A percentile compares a stretch with the other conserved stretches of the same genome.
Conservation (phyloP, 208 protist genomes). For the Acanthamoeba lenticulata region DNA sequence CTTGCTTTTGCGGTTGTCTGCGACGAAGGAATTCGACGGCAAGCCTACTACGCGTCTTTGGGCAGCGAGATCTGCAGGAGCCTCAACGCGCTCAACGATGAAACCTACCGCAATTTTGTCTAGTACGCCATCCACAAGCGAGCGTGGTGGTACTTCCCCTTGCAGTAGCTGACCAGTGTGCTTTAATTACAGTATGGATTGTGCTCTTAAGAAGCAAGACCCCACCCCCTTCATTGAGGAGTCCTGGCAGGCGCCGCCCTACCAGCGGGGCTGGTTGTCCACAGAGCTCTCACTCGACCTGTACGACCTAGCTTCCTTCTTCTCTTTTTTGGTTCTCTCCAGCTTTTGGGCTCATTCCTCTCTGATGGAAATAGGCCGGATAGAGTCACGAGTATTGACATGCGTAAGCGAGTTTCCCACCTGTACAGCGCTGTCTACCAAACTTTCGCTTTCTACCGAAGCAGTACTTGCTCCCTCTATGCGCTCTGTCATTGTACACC, state of each 20-base stretch:
- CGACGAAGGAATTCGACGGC: not conserved
- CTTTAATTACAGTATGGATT: not conserved
- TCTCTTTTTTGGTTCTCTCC: not conserved
- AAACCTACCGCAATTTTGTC: not conserved
- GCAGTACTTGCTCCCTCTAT: not conserved
- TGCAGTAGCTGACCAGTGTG: not conserved
- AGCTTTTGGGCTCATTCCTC: not conserved
- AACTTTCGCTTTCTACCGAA: not conserved
- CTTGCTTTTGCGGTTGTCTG: no score
- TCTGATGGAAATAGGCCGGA: not conserved
- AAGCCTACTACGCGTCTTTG: not conserved
- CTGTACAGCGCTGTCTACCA: not conserved
- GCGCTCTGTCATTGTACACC: no score
- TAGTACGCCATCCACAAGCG: not conserved
- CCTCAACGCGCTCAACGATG: not conserved
- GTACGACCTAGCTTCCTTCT: not conserved
- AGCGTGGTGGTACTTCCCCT: not conserved
- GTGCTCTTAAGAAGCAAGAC: not conserved
- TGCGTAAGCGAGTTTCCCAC: not conserved
- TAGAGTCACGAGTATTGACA: not conserved
- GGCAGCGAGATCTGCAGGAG: not conserved
- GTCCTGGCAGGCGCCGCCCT: not conserved
- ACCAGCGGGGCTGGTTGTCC: not conserved
- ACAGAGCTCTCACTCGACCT: not conserved
- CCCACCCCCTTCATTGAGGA: not conserved